phyloP scores from a whole-genome alignment of 306 rosid genomes.

The Cucumis cinereus region DNA sequence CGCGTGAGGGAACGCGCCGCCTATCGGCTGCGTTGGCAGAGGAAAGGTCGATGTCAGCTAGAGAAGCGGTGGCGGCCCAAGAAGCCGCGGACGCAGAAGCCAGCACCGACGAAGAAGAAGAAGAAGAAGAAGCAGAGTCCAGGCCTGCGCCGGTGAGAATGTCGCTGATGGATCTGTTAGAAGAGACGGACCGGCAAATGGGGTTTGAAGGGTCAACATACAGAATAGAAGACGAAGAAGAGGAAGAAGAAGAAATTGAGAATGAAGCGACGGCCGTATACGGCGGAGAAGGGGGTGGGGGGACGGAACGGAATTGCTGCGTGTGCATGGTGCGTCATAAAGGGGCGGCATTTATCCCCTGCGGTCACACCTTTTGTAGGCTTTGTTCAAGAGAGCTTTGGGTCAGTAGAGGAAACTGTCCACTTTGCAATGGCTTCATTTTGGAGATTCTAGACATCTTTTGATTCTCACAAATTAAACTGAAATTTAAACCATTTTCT shows the following conservation, averaged over 20 bases:
- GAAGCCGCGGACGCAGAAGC: slow-evolving; percentile 25
- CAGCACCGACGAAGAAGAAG: slow-evolving; percentile 15
- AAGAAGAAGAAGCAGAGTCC: not conserved
- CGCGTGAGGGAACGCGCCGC: slow-evolving; percentile 20
- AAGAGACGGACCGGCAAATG: slow-evolving; percentile 60
- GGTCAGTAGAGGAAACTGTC: slow-evolving; percentile 69
- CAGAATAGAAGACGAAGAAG: slow-evolving; percentile 28
- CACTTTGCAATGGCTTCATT: slow-evolving; percentile 70
- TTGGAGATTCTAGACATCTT: slow-evolving; percentile 77
- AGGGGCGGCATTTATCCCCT: slow-evolving; percentile 53
- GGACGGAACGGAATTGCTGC: slow-evolving; percentile 51
- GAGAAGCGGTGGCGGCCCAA: slow-evolving; percentile 44
- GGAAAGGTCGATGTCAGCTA: slow-evolving; percentile 34
- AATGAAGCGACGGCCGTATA: not conserved
- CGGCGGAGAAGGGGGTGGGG: slow-evolving; percentile 5
- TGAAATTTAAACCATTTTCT: not conserved
- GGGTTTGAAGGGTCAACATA: slow-evolving; percentile 45
- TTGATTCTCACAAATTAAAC: slow-evolving; percentile 15
- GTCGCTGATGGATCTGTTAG: slow-evolving; percentile 83
- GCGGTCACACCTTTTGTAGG: slow-evolving; percentile 83
- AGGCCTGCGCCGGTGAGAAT: slow-evolving; percentile 28
- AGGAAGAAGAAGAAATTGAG: slow-evolving; percentile 11
- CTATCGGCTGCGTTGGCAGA: slow-evolving; percentile 26
- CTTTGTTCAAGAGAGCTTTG: slow-evolving; percentile 73
- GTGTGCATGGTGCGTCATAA: slow-evolving; percentile 88